Evolutionary conservation across 352 stramenopile genomes (phyloP), one percentile per base, ranked within the genome.

Genomic region (Pythium grandisporangium): DNA sequence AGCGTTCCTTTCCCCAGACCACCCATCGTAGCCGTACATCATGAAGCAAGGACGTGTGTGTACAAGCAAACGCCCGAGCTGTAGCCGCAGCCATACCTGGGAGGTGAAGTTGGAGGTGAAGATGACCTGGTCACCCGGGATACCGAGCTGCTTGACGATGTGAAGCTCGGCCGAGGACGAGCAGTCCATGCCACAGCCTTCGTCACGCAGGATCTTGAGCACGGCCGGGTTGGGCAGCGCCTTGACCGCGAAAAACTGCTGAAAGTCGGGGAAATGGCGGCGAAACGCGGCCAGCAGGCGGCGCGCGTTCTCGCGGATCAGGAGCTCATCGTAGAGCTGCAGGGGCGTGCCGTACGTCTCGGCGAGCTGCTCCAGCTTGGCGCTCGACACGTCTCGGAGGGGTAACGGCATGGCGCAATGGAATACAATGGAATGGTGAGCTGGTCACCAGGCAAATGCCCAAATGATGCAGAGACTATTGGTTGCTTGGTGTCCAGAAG

Each of bases 71-170:
- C n/a, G n/a, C n/a, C n/a, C n/a, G n/a, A n/a, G n/a, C n/a, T n/a
- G n/a, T n/a, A n/a, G n/a, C n/a, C n/a, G n/a, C n/a, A n/a, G n/a
- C n/a, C n/a, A 16, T 16, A 34, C 51, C 54, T 79, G 70, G 53
- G 77, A 81, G 10, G 83, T 95, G 63, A 89, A 95, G 70, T 95
- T 95, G 52, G 74, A 91, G 23, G 84, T 95, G 58, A 91, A 95
- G 37, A 93, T 93, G 47, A 91, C 61, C 49, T 85, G 63, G 37
- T 95, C 66, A 21, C 70, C 64, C 2, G 70, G 63, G 20, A 93
- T 60, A 37, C 80, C 80, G 27, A 94, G 48, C 63, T 88, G 49
- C 44, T 87, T 65, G 40, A 67, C 61, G 42, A 84, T 87, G 58
- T 84, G 63, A 13, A 95, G 66, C 52, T 95, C 84, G 4, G 82